Evolutionary conservation across 768 basidiomycete species (phyloP), one percentile per base, ranked within the genome.

Genomic region (Mrakia blollopis): DNA sequence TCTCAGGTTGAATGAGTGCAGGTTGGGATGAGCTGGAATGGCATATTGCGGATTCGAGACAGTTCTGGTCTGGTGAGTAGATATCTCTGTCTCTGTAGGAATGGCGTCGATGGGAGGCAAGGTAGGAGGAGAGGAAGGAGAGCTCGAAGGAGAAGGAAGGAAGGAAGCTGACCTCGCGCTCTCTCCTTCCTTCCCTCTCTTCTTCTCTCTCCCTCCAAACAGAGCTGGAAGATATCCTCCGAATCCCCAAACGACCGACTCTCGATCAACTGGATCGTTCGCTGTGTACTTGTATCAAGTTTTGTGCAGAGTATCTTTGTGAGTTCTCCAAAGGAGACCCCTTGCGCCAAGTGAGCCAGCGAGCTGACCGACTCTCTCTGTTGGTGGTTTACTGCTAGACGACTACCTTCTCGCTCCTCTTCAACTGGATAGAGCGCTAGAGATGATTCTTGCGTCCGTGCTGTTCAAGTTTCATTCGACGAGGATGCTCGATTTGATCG

Each of bases 391-490:
- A 28, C 35, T 54, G 61, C 28, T 79, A 91, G 96, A 97, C 81
- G 88, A 90, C 81, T 98, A 92, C 83, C 86, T 98, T 57, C 90
- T 92, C 78, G 90, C 89, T 74, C 91, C 91, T 4, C 83, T 91
- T 35, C 93, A 96, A 80, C 87, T 98, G 65, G 89, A 93, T 78
- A 91, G 94, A 82, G 93, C 93, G 16, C 91, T 91, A 80, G 85
- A 87, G 57, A 84, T 91, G 41, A 85, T 98, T 18, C 85, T 95
- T 60, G 88, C 89, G 73, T 94, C 92, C 0, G 94, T 95, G 81
- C 87, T 98, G 57, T 97, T 98, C 80, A 83, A 88, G 3, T 95
- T 92, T 81, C 94, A 98, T 83, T 94, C 92, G 4, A 94, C 94
- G 81, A 86, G 96, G 47, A 95, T 95, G 92, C 89, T 90, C 74